phyloP scores from a whole-genome alignment of 257 asterid species.

The Solanum etuberosum region DNA sequence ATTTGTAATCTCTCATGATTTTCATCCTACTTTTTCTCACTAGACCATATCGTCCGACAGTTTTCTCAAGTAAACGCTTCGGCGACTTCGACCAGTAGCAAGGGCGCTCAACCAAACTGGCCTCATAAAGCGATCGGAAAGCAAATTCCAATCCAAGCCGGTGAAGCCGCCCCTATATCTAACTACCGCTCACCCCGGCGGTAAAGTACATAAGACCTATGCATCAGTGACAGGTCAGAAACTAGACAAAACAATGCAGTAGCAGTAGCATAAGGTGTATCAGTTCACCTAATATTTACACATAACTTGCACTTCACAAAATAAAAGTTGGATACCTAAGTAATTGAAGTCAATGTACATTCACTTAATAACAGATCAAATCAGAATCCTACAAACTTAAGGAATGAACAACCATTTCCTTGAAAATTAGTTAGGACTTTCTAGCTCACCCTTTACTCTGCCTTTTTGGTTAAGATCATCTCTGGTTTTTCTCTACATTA shows the following conservation, averaged over 20 bases:
- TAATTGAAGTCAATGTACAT: neutral
- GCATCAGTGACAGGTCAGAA: neutral
- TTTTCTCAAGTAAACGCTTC: neutral
- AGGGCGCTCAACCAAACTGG: neutral
- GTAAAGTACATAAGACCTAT: too few species aligned
- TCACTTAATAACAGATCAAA: neutral
- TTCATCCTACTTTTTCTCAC: neutral
- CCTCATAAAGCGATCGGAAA: too few species aligned
- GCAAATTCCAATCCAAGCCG: neutral
- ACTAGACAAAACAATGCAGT: neutral
- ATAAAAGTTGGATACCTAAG: neutral
- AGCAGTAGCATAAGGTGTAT: neutral
- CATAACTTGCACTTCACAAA: neutral
- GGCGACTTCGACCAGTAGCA: too few species aligned
- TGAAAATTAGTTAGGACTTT: neutral
- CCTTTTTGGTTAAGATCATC: neutral
- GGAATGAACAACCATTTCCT: conserved; percentile 4
- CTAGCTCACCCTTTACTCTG: neutral
- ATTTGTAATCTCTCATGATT: neutral
- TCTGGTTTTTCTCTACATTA: neutral
- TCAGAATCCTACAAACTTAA: neutral
- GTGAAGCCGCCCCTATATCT: neutral
- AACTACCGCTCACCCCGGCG: neutral
- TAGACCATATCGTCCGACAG: fast-evolving
- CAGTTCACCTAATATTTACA: neutral